A percentile compares a stretch with the other conserved stretches of the same genome.
These are phyloP conservation scores for Kodamaea restingae DNA, from an alignment of 805 yeast species.

Conservation along the genomic window DNA sequence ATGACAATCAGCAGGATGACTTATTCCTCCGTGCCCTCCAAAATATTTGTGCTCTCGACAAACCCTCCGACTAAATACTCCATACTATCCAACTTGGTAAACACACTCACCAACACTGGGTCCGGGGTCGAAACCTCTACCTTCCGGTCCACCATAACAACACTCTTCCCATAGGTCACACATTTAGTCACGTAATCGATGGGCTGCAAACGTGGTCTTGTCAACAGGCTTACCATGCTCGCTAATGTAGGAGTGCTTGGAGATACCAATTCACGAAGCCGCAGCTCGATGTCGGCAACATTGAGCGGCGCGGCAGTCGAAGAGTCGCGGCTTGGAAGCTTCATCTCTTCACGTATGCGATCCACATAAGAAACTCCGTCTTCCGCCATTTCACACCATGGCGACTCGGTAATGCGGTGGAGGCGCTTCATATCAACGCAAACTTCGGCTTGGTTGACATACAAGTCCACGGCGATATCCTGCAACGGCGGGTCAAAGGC, in stretches of 20 bases:
- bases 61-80: slow-evolving; percentile 46
- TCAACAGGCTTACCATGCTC: slow-evolving; percentile 22
- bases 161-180: slow-evolving; percentile 47
- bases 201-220: slow-evolving; percentile 32
- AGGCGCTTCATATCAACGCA: slow-evolving; percentile 25
- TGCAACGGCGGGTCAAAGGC: slow-evolving; percentile 45
- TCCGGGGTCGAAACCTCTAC: slow-evolving; percentile 63
- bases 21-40: no score
- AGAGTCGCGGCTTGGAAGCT: slow-evolving; percentile 21
- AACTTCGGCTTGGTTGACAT: slow-evolving; percentile 55
- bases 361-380: slow-evolving; percentile 51
- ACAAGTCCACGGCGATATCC: slow-evolving; percentile 52
- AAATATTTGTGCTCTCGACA: slow-evolving; percentile 14
- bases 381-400: slow-evolving; percentile 57
- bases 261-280: slow-evolving; percentile 12
- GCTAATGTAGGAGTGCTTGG: slow-evolving; percentile 10
- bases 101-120: slow-evolving; percentile 58
- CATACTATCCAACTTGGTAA: slow-evolving; percentile 59
- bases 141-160: slow-evolving; percentile 59
- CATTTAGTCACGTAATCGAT: slow-evolving; percentile 56
- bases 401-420: slow-evolving; percentile 46
- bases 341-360: slow-evolving; percentile 51
- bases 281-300: slow-evolving; percentile 20
- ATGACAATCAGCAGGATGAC: no score
- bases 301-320: slow-evolving; percentile 19